These are phyloP conservation scores for Pleurotus citrinopileatus DNA, from an alignment of 768 basidiomycete species.

Conservation along the genomic window DNA sequence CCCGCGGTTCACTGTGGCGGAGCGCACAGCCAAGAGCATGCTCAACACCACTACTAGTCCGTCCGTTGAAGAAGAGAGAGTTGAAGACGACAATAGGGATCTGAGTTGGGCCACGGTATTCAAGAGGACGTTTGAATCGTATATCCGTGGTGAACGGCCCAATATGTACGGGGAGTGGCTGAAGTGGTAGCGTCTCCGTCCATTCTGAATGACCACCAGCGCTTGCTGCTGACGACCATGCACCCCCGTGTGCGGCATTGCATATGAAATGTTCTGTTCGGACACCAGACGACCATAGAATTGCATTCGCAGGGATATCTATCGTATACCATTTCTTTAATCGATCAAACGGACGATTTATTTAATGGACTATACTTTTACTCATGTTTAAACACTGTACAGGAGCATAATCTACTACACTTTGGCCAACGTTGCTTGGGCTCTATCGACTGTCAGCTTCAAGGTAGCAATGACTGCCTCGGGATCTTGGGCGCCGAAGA, in stretches of 20 bases:
- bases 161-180: constrained; percentile 94
- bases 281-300: background rate
- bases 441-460: constrained; percentile 66
- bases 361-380: background rate
- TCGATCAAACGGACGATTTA: background rate
- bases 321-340: background rate
- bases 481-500: constrained; percentile 82
- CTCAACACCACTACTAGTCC: constrained; percentile 27
- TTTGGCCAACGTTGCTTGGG: constrained; percentile 46
- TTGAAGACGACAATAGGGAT: constrained; percentile 72
- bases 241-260: background rate
- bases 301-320: background rate
- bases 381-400: constrained; percentile 12
- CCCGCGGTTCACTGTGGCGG: constrained; percentile 69
- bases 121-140: constrained; percentile 94
- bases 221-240: background rate
- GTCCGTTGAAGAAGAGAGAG: constrained; percentile 29
- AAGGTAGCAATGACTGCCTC: constrained; percentile 72
- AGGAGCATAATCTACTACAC: constrained; percentile 10
- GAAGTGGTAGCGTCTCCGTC: constrained; percentile 37
- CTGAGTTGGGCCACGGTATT: constrained; percentile 91
- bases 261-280: no score
- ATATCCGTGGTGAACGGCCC: constrained; percentile 85
- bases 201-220: background rate
- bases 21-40: constrained; percentile 57